Base-by-base conservation (phyloP, 768 basidiomycete genomes). In the Suillus alpinus region DNA sequence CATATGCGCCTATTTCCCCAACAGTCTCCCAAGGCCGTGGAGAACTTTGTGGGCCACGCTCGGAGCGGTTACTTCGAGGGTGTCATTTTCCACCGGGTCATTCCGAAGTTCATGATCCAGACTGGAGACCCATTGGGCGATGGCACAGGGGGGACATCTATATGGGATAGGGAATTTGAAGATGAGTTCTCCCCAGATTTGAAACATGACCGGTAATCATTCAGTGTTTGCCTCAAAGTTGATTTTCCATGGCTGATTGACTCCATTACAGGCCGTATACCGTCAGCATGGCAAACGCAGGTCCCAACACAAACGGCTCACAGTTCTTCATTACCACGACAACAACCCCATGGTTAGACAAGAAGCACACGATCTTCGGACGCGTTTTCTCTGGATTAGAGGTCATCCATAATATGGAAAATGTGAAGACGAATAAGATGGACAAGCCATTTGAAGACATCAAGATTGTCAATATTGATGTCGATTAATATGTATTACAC, bases 241-340 rank as follows among this genome's bases (percentile, higher is more conserved):
- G 18, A 14, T 3, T 26, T 47, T 6, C 9, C 5, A 20, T 56
- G 23, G 47, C 23, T 56, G 18, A 29, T 41, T 66, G 4, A 71
- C 46, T 40, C 23, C 26, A 12, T 46, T 63, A 23, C 63, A 94
- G 93, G 58, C 96, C 97, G 0, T 98, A 98, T 71, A 96, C 92
- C 4, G 81, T 98, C 59, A 94, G 92, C 69, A 96, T 97, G 95
- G 94, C 94, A 8, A 95, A 95, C 68, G 92, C 91, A 6, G 95
- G 95, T 4, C 87, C 92, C 7, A 77, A 76, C 49, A 97, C 95
- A 39, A 98, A 98, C 71, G 96, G 95, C 0, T 95, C 92, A 2
- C 96, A 99, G 70, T 99, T 98, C 80, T 99, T 98, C 78, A 94
- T 98, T 71, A 98, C 95, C 8, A 97, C 95, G 5, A 95, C 88